Evolutionary conservation across 805 yeast genomes (phyloP).

Genomic region (Lipomyces sp.): DNA sequence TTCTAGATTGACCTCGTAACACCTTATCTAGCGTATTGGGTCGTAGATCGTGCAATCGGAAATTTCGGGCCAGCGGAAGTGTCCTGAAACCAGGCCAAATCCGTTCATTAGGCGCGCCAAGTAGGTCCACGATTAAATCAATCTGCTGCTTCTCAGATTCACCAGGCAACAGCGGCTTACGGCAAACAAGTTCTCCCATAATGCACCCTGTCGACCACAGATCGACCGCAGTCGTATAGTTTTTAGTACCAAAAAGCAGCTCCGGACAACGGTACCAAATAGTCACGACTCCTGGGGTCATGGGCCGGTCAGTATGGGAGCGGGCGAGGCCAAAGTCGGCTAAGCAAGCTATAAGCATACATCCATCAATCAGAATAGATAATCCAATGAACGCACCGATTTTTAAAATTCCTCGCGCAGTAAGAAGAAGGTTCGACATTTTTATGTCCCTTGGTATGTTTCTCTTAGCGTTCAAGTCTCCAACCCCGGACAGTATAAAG

Average conservation of each 20-base stretch:
- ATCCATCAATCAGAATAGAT: not conserved
- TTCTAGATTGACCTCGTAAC: slow-evolving; percentile 52
- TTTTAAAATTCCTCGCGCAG: slow-evolving; percentile 29
- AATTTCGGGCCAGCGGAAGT: slow-evolving; percentile 70
- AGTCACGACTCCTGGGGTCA: slow-evolving; percentile 65
- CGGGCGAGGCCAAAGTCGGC: slow-evolving; percentile 45
- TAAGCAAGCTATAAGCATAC: not conserved
- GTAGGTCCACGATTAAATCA: slow-evolving; percentile 68
- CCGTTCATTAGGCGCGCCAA: slow-evolving; percentile 80
- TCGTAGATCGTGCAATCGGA: slow-evolving; percentile 19
- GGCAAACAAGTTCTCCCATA: slow-evolving; percentile 74
- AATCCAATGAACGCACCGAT: slow-evolving; percentile 20
- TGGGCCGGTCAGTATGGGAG: slow-evolving; percentile 27
- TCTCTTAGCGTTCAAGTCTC: not conserved
- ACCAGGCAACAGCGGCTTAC: slow-evolving; percentile 80
- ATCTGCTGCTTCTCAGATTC: slow-evolving; percentile 83
- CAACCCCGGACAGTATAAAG: not conserved
- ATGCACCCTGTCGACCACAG: slow-evolving; percentile 97
- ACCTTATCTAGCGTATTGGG: slow-evolving; percentile 48
- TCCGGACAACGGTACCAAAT: slow-evolving; percentile 98
- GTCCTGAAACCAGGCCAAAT: slow-evolving; percentile 76
- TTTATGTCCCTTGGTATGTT: slow-evolving; percentile 24
- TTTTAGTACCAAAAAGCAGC: slow-evolving; percentile 81
- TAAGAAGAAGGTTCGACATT: slow-evolving; percentile 34
- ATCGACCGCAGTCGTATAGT: slow-evolving; percentile 86